Base-by-base conservation (phyloP, 352 stramenopile species). In the Aphanomyces euteiches region DNA sequence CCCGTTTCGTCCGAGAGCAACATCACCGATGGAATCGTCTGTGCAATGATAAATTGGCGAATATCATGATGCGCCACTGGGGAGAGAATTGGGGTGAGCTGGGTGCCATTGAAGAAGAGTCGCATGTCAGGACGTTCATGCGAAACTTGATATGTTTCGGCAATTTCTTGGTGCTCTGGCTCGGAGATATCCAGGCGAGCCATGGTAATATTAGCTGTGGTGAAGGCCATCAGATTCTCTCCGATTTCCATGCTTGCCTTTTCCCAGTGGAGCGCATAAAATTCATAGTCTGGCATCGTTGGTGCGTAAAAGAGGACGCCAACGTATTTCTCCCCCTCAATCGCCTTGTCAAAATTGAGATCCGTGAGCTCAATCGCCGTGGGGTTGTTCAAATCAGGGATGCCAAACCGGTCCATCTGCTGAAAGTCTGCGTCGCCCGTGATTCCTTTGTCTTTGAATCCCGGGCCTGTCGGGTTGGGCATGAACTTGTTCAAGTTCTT, bases 401-500 rank as follows among this genome's bases (percentile, higher is more conserved):
- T 70, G 19, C 64, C 64, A 47, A 70, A 70, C 12, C 64, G 45
- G n/a, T 56, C 64, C 64, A 70, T 70, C 61, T 70, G 64, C 7
- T 37, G 6, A 36, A 70, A 70, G 21, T 70, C 64, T 7, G 47
- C 64, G 4, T 70, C 47, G 7, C 53, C 53, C 6, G 64, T 70
- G 47, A 70, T 63, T 19, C 64, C 64, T 34, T 70, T 70, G 54
- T 70, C 64, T 15, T 41, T 34, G 54, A 70, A 70, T 8, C 64
- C 64, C 21, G 64, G 64, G 4, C 64, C 64, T 12, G 64, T 70
- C 8, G 64, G 64, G 37, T 56, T 56, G 3, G 64, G 64, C 64
- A 70, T 70, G 39, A 70, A 70, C 39, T 70, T 61, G 54, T 70
- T 36, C 17, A 70, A 36, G 39, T 70, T 70, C 40, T 70, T 70